Evolutionary conservation across 2,329 filamentous ascomycete species (phyloP).

Genomic region (Pseudogymnoascus verrucosus): DNA sequence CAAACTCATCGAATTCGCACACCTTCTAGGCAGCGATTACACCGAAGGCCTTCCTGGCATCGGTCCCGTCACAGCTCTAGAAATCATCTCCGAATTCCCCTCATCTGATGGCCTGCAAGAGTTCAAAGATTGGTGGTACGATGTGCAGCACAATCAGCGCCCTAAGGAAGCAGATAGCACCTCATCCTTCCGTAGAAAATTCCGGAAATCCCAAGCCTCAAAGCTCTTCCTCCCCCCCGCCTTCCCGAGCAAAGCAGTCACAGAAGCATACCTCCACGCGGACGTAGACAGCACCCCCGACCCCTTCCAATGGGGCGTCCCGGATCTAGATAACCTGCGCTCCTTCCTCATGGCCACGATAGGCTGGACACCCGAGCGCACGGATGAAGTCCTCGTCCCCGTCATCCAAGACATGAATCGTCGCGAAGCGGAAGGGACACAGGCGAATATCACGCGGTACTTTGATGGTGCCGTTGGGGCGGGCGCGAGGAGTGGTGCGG

Average conservation of each 20-base stretch:
- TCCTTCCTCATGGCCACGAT: slow-evolving; percentile 85
- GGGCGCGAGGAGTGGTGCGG: slow-evolving; percentile 60
- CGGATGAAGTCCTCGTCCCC: slow-evolving; percentile 90
- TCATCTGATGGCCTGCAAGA: slow-evolving; percentile 48
- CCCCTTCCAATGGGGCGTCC: slow-evolving; percentile 89
- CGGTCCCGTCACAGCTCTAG: slow-evolving; percentile 87
- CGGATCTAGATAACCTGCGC: slow-evolving; percentile 78
- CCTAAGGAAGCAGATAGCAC: slow-evolving; percentile 52
- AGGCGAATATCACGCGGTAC: slow-evolving; percentile 91
- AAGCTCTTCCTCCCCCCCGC: slow-evolving; percentile 78
- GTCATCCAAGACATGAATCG: slow-evolving; percentile 95
- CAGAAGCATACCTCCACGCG: slow-evolving; percentile 74
- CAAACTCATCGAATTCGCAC: slow-evolving; percentile 82
- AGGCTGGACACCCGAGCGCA: slow-evolving; percentile 85
- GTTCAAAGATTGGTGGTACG: slow-evolving; percentile 83
- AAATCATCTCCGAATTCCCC: slow-evolving; percentile 86
- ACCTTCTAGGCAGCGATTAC: slow-evolving; percentile 89
- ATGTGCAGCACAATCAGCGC: slow-evolving; percentile 62
- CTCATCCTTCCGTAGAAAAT: slow-evolving; percentile 72
- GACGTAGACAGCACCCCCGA: slow-evolving; percentile 76
- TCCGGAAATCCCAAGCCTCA: slow-evolving; percentile 67
- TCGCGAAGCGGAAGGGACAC: slow-evolving; percentile 79
- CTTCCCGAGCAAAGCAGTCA: slow-evolving; percentile 74
- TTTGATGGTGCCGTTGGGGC: slow-evolving; percentile 69
- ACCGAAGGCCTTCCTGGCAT: slow-evolving; percentile 86